Evolutionary conservation across 306 rosid species (phyloP).

Genomic region (Carpinus viminea): DNA sequence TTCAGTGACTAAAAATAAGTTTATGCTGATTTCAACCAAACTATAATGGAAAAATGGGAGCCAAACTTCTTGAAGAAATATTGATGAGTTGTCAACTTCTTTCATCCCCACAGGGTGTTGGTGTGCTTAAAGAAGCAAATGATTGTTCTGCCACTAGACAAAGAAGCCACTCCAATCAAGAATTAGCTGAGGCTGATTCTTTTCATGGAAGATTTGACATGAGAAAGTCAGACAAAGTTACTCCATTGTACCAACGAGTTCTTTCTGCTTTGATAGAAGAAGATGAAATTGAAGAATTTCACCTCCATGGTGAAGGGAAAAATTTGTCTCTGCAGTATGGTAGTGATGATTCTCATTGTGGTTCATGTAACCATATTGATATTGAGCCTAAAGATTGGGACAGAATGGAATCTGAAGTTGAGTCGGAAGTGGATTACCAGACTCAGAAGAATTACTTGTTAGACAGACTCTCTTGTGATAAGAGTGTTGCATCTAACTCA

Average conservation of each 20-base stretch:
- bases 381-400: conserved; percentile 82
- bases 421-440: conserved; percentile 60
- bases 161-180: conserved; percentile 41
- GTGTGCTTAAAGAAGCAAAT: conserved; percentile 43
- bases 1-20: conserved; percentile 16
- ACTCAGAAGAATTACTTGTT: conserved; percentile 52
- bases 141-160: conserved; percentile 52
- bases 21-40: conserved; percentile 16
- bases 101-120: conserved; percentile 51
- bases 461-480: conserved; percentile 74
- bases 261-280: conserved; percentile 86
- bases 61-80: conserved; percentile 16
- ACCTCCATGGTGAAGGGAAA: conserved; percentile 58
- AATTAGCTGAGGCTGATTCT: conserved; percentile 45
- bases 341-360: conserved; percentile 92
- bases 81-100: conserved; percentile 18
- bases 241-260: conserved; percentile 80
- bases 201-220: conserved; percentile 44
- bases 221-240: conserved; percentile 53
- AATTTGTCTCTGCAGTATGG: conserved; percentile 62
- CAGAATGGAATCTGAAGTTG: conserved; percentile 80
- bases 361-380: conserved; percentile 79
- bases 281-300: conserved; percentile 69
- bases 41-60: conserved; percentile 13
- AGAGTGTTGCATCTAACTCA: conserved; percentile 60